Percentiles rank a stretch among this genome's conserved stretches.
These are phyloP conservation scores for Phalaenopsis hybrid DNA, from an alignment of 116 monocot genomes.

Conservation along the genomic window DNA sequence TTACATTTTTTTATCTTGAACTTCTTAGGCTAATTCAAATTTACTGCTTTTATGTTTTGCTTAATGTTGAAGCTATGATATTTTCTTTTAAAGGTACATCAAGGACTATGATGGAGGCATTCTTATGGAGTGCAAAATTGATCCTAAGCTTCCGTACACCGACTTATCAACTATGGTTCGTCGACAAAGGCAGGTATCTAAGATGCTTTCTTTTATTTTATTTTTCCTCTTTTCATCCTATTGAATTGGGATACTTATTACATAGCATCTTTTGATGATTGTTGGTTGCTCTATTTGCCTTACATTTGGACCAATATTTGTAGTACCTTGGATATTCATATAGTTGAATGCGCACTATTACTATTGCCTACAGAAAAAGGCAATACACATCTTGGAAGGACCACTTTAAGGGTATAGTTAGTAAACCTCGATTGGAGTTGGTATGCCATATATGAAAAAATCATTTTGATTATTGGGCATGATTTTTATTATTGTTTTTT, in stretches of 20 bases:
- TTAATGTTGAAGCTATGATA: neutral
- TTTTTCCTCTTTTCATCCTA: neutral
- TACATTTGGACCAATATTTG: neutral
- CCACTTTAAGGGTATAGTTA: neutral
- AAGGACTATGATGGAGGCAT: conserved; percentile 98
- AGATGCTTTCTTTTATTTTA: neutral
- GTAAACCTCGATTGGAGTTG: neutral
- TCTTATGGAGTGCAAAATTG: conserved; percentile 95
- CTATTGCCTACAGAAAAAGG: neutral
- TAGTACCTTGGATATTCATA: neutral
- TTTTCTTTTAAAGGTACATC: conserved; percentile 46
- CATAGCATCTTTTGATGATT: neutral
- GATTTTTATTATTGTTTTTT: neutral
- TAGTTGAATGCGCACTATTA: neutral
- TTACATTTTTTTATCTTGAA: neutral
- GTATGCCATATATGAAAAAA: neutral
- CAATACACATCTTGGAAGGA: neutral
- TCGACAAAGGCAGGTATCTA: conserved; percentile 81
- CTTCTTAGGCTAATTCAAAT: neutral
- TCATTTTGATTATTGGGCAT: too few species aligned
- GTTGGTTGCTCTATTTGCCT: neutral
- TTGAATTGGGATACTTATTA: neutral
- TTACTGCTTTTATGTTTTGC: neutral
- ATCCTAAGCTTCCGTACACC: conserved; percentile 88
- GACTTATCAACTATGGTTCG: conserved; percentile 96